Evolutionary conservation across 2,329 filamentous ascomycete genomes (phyloP).

Genomic region (Verticillium klebahnii): DNA sequence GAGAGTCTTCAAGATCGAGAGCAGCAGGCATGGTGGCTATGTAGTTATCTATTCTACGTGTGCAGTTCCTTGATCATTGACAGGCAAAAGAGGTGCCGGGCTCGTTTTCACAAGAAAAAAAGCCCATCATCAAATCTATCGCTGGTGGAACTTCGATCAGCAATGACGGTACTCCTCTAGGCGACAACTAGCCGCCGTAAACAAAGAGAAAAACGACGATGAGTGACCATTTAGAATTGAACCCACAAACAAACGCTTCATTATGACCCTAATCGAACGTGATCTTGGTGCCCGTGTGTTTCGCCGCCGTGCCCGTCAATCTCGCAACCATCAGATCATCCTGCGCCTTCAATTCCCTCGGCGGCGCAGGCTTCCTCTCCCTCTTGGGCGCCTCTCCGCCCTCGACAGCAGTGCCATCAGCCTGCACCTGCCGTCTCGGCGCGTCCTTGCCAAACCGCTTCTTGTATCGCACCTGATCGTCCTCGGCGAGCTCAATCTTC

Average conservation of each 20-base stretch:
- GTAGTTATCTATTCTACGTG: no score
- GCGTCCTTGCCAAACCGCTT: slow-evolving; percentile 84
- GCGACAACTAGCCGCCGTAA: no score
- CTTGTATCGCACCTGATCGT: slow-evolving; percentile 82
- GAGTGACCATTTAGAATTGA: not conserved
- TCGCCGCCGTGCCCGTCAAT: slow-evolving; percentile 75
- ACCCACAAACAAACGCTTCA: not conserved
- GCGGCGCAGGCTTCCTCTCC: slow-evolving; percentile 30
- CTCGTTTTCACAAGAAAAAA: no score
- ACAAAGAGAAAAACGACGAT: not conserved
- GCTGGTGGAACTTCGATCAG: no score
- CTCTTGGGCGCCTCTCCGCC: slow-evolving; percentile 17
- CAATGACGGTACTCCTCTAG: no score
- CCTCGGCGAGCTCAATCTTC: slow-evolving; percentile 90
- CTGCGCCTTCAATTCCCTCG: slow-evolving; percentile 35
- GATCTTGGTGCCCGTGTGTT: slow-evolving; percentile 73
- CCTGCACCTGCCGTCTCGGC: slow-evolving; percentile 28
- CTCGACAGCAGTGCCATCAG: slow-evolving; percentile 15
- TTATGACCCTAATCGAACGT: slow-evolving; percentile 61
- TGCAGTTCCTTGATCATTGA: no score
- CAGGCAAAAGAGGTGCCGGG: no score
- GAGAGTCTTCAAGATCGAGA: no score
- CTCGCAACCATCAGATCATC: slow-evolving; percentile 51
- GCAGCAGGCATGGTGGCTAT: no score
- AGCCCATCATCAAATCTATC: no score